phyloP scores from a whole-genome alignment of 306 rosid species.

The Adenanthera pavonina region DNA sequence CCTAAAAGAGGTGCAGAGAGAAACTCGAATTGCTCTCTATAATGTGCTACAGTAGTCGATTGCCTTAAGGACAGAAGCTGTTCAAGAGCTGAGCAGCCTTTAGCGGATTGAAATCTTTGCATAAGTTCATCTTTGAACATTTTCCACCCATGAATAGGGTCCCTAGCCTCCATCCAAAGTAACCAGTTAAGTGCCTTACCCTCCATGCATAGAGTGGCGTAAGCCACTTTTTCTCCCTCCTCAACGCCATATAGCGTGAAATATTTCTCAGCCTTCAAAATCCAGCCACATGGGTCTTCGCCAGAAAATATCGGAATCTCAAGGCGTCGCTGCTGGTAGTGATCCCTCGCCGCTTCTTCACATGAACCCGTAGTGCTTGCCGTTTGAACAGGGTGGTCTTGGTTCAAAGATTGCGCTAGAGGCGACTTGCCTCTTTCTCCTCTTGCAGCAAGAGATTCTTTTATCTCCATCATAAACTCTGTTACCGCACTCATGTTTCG shows the following conservation, averaged over 20 bases:
- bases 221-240: too few relatives aligned
- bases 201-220: background rate
- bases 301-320: too few relatives aligned
- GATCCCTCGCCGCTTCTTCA: too few relatives aligned
- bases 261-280: too few relatives aligned
- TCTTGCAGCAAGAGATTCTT: background rate
- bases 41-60: background rate
- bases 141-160: background rate
- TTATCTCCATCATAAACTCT: background rate
- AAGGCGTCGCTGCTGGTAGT: too few relatives aligned
- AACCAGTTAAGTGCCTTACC: background rate
- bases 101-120: background rate
- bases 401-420: too few relatives aligned
- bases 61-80: background rate
- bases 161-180: too few relatives aligned
- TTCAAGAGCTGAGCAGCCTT: background rate
- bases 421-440: too few relatives aligned
- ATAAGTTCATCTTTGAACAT: background rate
- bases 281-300: too few relatives aligned
- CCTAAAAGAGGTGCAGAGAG: background rate
- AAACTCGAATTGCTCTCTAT: background rate
- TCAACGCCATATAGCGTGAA: too few relatives aligned
- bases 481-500: background rate
- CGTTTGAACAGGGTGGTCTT: too few relatives aligned
- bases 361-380: too few relatives aligned